phyloP scores from a whole-genome alignment of 345 rosid genomes.

The Hibiscus syriacus region DNA sequence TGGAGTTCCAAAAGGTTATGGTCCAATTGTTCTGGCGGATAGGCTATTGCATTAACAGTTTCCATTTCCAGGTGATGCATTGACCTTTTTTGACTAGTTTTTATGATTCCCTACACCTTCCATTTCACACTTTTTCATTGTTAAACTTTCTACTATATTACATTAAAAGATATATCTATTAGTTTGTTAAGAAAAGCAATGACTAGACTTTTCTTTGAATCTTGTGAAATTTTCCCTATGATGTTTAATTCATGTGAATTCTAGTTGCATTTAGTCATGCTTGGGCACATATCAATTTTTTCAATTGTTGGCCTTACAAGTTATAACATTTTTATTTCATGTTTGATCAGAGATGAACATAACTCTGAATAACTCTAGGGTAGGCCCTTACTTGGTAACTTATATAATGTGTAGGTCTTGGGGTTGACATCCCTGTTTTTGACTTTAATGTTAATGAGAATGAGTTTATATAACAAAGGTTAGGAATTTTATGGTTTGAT shows the following conservation, averaged over 20 bases:
- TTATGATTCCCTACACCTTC: background rate
- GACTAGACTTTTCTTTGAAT: background rate
- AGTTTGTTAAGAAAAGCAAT: background rate
- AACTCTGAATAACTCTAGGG: background rate
- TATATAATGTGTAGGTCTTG: background rate
- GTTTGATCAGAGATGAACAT: background rate
- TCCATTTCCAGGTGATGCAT: conserved; percentile 53
- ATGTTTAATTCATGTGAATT: background rate
- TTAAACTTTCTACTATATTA: background rate
- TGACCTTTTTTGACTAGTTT: background rate
- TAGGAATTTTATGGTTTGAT: background rate
- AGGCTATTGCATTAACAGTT: conserved; percentile 73
- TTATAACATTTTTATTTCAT: background rate
- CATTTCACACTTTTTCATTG: background rate
- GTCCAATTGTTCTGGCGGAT: conserved; percentile 68
- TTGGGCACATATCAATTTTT: background rate
- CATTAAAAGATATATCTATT: background rate
- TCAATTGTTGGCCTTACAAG: background rate
- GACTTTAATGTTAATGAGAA: conserved; percentile 1
- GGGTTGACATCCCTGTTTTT: background rate
- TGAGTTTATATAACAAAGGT: background rate
- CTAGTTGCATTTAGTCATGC: background rate
- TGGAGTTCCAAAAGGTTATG: conserved; percentile 79
- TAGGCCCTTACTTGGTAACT: background rate
- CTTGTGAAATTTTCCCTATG: background rate